Base-by-base conservation (phyloP, 2,329 filamentous ascomycete genomes). In the Cytospora piceae region DNA sequence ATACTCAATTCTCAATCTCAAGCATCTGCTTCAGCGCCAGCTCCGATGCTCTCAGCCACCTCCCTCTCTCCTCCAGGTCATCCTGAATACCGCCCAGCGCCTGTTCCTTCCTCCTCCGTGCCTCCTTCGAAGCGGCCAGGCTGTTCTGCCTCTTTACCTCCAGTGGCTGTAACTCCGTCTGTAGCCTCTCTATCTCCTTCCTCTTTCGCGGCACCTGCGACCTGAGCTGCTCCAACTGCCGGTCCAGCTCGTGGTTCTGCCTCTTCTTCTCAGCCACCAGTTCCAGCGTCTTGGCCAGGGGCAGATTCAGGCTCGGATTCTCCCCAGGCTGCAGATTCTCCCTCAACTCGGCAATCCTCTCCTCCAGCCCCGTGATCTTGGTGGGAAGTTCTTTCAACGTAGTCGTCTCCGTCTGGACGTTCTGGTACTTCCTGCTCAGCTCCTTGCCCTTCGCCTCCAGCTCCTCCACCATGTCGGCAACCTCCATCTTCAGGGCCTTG, bases 401-500 rank as follows among this genome's bases (percentile, higher is more conserved):
- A 29, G 78, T 73, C 2, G 79, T 83, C 71, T 87, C 83, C 31
- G 81, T 71, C 68, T 80, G 75, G 24, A 87, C 77, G 31, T 70
- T 75, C 70, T 87, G 81, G 69, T 87, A 85, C 59, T 81, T 82
- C 60, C 76, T 77, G 68, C 81, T 83, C 63, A 94, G 77, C 37
- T 87, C 83, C 57, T 82, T 79, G 0, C 86, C 88, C 67, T 84
- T 85, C 61, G 74, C 77, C 74, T 96, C 92, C 70, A 97, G 83
- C 67, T 90, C 88, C 27, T 82, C 78, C 20, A 96, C 87, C 81
- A 94, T 86, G 51, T 86, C 83, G 14, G 87, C 86, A 2, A 96
- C 92, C 67, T 94, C 90, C 20, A 85, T 83, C 79, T 98, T 98
- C 72, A 91, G 88, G 52, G 86, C 84, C 75, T 95, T 93, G 39